Evolutionary conservation across 345 rosid genomes (phyloP), one percentile per base, ranked within the genome.

Genomic region (Euphorbia tirucalli): DNA sequence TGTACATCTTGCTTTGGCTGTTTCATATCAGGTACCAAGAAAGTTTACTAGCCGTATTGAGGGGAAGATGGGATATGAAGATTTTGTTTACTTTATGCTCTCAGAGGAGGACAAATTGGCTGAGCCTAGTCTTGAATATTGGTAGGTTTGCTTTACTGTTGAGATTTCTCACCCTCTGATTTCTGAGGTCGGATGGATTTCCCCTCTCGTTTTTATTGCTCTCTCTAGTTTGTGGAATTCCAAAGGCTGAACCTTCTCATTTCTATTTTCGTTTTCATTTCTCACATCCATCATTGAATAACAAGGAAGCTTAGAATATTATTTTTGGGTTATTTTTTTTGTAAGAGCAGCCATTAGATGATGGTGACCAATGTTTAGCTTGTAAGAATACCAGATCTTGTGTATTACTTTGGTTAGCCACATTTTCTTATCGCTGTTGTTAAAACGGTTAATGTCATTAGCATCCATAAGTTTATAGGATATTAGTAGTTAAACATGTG

Each of bases 31-130:
- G 81, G 66, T 73, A 18, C 77, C 81, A 72, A 73, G 74, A 64
- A 78, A 68, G 61, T 78, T 78, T 64, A 73, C 66, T 31, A 72
- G 81, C 81, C 61, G 64, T 9, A 55, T 73, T 73, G 81, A 78
- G 69, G 81, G 77, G 66, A 78, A 78, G 68, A 78, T 78, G 81
- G 35, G 77, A n/a, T 78, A 78, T 68, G 77, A 78, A 69, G 81
- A 78, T 73, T 78, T 78, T 64, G 81, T 78, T 31, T 73, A 78
- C 56, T 78, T 78, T 58, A 78, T 73, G 67, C 74, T 78, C 37
- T 62, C 81, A 4, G 81, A 78, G 28, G 81, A 78, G 65, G 81
- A 78, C 52, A 78, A 78, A 64, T 72, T 74, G 49, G 74, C 81
- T 18, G 77, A 78, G 57, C 77, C 81, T 64, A 68, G 76, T 61